Conservation (phyloP, 2,329 filamentous ascomycete species). For the Dactylella cylindrospora region DNA sequence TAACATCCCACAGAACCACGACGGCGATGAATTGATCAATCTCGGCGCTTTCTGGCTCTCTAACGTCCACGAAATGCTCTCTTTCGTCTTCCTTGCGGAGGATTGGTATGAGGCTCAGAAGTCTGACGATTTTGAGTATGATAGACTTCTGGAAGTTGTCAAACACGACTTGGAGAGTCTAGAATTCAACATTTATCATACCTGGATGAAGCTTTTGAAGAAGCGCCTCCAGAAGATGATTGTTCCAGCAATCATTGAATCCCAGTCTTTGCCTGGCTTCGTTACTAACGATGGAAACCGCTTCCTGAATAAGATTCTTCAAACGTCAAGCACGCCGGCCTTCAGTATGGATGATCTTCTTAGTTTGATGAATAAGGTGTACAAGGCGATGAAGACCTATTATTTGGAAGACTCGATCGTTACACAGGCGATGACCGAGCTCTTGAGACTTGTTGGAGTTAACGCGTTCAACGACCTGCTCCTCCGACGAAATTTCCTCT, state of each 20-base stretch:
- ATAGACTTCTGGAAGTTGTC: conserved; percentile 94
- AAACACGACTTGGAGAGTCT: conserved; percentile 98
- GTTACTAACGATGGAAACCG: conserved; percentile 98
- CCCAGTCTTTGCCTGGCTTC: conserved; percentile 94
- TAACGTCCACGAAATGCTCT: conserved; percentile 99
- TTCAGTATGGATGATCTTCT: conserved; percentile 99
- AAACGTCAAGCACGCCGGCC: conserved; percentile 85
- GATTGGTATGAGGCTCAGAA: conserved; percentile 99
- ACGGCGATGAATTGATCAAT: conserved; percentile 95
- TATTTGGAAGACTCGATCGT: conserved; percentile 96
- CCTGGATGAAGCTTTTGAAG: conserved; percentile 99
- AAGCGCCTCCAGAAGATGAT: conserved; percentile 99
- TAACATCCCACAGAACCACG: conserved; percentile 65
- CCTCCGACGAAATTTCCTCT: conserved; percentile 97
- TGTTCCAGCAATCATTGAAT: conserved; percentile 97
- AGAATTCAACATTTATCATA: conserved; percentile 99
- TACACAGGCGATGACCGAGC: conserved; percentile 90
- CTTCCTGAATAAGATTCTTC: conserved; percentile 94
- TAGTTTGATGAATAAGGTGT: conserved; percentile 92
- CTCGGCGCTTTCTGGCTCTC: conserved; percentile 98
- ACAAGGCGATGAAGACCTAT: conserved; percentile 98
- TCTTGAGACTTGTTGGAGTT: conserved; percentile 88
- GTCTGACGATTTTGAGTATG: conserved; percentile 98
- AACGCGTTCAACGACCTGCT: conserved; percentile 98
- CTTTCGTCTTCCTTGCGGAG: conserved; percentile 97